A percentile compares a stretch with the other conserved stretches of the same genome.
These are phyloP conservation scores for Gregarina niphandrodes DNA, from an alignment of 169 alveolate genomes.

Conservation along the genomic window DNA sequence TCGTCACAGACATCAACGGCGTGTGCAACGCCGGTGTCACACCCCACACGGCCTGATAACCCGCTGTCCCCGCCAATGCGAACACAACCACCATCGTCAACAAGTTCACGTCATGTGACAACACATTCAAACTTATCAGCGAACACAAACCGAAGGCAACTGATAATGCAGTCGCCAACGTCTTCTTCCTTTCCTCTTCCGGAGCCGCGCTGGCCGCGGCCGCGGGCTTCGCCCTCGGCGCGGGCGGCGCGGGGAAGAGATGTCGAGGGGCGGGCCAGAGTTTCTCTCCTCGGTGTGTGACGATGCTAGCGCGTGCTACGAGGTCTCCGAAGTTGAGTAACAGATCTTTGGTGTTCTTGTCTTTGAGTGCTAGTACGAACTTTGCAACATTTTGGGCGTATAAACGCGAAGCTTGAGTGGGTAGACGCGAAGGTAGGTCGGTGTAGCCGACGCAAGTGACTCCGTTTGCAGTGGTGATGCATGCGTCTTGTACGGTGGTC, in stretches of 20 bases:
- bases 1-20: constrained; percentile 63
- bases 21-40: constrained; percentile 65
- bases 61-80: constrained; percentile 38
- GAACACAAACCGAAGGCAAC: no score
- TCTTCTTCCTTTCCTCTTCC: no score
- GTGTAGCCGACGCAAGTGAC: constrained; percentile 53
- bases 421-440: constrained; percentile 51
- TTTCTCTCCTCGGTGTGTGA: constrained; percentile 21
- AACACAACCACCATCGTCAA: constrained; percentile 2
- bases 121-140: no score
- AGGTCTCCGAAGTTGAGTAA: constrained; percentile 28
- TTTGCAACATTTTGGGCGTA: constrained; percentile 45
- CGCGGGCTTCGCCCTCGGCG: no score
- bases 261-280: constrained; percentile 6
- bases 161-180: no score
- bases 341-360: constrained; percentile 41
- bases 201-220: no score
- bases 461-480: constrained; percentile 32
- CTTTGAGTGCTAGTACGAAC: constrained; percentile 33
- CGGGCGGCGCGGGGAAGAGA: no score
- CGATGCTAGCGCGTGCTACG: constrained; percentile 20
- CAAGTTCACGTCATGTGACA: no score
- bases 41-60: constrained; percentile 51
- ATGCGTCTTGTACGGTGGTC: no score
- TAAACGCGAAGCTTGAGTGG: constrained; percentile 45